These are phyloP conservation scores for Pichia sp. DNA, from an alignment of 1,139 yeast genomes.

Conservation along the genomic window DNA sequence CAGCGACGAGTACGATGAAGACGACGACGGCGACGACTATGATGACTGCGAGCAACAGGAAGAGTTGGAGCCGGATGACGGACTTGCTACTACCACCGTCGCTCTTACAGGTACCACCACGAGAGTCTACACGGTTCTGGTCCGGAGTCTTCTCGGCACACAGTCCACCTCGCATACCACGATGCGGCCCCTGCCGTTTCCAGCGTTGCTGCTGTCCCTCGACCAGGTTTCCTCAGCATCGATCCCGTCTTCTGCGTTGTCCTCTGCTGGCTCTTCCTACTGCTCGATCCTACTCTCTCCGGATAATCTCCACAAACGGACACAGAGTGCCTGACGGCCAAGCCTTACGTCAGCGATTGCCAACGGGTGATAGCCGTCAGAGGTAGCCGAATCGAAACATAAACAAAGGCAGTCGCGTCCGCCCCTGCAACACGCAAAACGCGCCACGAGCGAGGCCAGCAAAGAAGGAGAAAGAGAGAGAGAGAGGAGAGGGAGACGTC, in stretches of 20 bases:
- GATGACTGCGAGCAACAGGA: not conserved
- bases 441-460: not conserved
- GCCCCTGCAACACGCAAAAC: not conserved
- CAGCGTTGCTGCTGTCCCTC: not conserved
- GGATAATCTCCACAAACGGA: constrained; percentile 4
- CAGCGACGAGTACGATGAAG: not conserved
- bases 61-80: not conserved
- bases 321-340: not conserved
- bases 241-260: not conserved
- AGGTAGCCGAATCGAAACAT: not conserved
- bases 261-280: not conserved
- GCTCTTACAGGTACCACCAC: constrained; percentile 1
- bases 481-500: not conserved
- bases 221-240: not conserved
- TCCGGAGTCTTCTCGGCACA: not conserved
- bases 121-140: not conserved
- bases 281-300: constrained; percentile 18
- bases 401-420: not conserved
- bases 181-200: not conserved
- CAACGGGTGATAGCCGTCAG: not conserved
- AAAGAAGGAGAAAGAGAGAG: not conserved
- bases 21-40: not conserved
- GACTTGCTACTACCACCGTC: not conserved
- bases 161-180: not conserved
- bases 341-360: not conserved